Base-by-base conservation (phyloP, 192 early-diverging fungal species). In the Piromyces finnis region DNA sequence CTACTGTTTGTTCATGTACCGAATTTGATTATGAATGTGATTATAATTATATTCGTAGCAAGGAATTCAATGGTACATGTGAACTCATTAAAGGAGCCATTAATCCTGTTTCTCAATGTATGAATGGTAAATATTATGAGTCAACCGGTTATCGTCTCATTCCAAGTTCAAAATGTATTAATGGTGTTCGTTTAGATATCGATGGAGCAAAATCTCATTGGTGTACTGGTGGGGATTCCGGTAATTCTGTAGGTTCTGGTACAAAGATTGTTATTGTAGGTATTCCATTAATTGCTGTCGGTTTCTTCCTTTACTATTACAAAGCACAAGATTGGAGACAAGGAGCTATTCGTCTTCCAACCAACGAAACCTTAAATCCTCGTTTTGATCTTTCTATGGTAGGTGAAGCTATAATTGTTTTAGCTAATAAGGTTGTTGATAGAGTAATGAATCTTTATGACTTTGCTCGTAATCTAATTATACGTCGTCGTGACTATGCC, bases 11-110 rank as follows among this genome's bases (percentile, higher is more conserved):
- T 83, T 81, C 84, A 14, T 99, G 97, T 86, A 89, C 92, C 0
- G 86, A 84, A 28, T 87, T 89, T 77, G 97, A 99, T 85, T 99
- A 91, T 84, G 97, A 98, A 85, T 99, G 97, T 84, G 96, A 99
- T 84, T 92, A 89, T 81, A 91, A 95, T 82, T 98, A 89, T 85
- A 86, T 88, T 16, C 89, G 28, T 28, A 82, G 41, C 22, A 37
- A 37, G 30, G 30, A 9, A 32, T 32, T 6, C 14, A 79, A 79
- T 30, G 82, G 82, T 26, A 77, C 79, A 5, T 84, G 83, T 37
- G 83, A 68, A n/a, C n/a, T 68, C 26, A 68, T 68, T 68, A 5
- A n/a, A 9, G 51, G 51, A 7, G 51, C 26, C 1, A 4, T 27
- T n/a, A 26, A 0, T 22, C 51, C 51, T 0, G 26, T 68, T 11